Percentiles rank a stretch among this genome's conserved stretches.
These are phyloP conservation scores for Pseudopithomyces chartarum DNA, from an alignment of 2,329 filamentous ascomycete species.

Conservation along the genomic window DNA sequence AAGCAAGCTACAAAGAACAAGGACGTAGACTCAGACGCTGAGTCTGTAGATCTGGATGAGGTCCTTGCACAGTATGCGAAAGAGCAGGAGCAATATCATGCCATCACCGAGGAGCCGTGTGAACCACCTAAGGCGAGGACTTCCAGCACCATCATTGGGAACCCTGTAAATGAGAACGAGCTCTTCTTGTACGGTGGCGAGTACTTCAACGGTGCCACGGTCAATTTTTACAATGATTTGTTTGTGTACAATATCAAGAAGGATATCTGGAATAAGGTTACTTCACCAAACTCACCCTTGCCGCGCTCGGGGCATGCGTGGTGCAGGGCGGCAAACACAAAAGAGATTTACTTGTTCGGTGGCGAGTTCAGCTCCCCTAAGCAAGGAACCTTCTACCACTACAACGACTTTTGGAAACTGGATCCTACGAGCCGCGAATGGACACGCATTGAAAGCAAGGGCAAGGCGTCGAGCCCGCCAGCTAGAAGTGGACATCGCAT, in stretches of 20 bases:
- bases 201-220: slow-evolving; percentile 90
- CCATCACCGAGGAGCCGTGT: slow-evolving; percentile 81
- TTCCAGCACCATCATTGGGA: slow-evolving; percentile 81
- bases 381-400: slow-evolving; percentile 98
- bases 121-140: slow-evolving; percentile 77
- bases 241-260: slow-evolving; percentile 76
- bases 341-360: slow-evolving; percentile 88
- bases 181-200: slow-evolving; percentile 93
- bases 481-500: slow-evolving; percentile 92
- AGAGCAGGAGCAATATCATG: slow-evolving; percentile 89
- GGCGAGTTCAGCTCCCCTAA: slow-evolving; percentile 97
- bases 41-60: slow-evolving; percentile 90
- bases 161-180: slow-evolving; percentile 84
- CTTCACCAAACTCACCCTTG: slow-evolving; percentile 86
- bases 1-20: slow-evolving; percentile 74
- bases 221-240: slow-evolving; percentile 71
- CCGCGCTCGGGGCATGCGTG: slow-evolving; percentile 93
- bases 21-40: slow-evolving; percentile 82
- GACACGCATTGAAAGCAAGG: slow-evolving; percentile 82
- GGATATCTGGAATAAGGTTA: slow-evolving; percentile 90
- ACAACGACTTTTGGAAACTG: slow-evolving; percentile 96
- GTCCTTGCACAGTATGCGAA: slow-evolving; percentile 92
- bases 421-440: slow-evolving; percentile 86
- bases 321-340: slow-evolving; percentile 85
- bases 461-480: slow-evolving; percentile 78